Evolutionary conservation across 805 yeast species (phyloP).

Genomic region (Candida ipomoeae): DNA sequence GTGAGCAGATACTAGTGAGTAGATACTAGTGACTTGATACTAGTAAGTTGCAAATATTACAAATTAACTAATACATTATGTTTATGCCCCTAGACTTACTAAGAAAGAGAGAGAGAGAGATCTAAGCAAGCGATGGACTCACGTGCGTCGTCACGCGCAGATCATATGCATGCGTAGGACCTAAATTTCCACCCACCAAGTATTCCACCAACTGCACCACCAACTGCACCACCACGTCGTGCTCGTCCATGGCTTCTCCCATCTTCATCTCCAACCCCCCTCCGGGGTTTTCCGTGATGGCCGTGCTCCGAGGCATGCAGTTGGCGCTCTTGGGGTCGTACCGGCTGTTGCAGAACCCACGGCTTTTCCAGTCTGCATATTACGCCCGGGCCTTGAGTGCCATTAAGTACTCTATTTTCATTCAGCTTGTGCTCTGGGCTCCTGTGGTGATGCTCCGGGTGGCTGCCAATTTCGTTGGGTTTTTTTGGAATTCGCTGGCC

Average conservation of each 20-base stretch:
- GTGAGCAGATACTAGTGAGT: too few species aligned
- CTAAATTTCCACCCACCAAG: too few species aligned
- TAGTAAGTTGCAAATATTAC: too few species aligned
- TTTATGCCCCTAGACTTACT: too few species aligned
- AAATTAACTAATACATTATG: too few species aligned
- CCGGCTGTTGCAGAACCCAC: slow-evolving; percentile 43
- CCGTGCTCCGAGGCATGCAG: slow-evolving; percentile 53
- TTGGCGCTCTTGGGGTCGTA: slow-evolving; percentile 47
- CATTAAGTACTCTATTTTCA: slow-evolving; percentile 31
- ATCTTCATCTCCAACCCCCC: slow-evolving; percentile 55
- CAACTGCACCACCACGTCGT: too few species aligned
- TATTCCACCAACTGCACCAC: too few species aligned
- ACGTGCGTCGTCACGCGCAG: background rate
- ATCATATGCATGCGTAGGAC: too few species aligned
- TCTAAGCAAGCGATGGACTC: background rate
- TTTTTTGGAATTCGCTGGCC: slow-evolving; percentile 4
- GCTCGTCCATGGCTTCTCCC: slow-evolving; percentile 51
- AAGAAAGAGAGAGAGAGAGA: too few species aligned
- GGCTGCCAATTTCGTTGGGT: slow-evolving; percentile 7
- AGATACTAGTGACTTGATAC: too few species aligned
- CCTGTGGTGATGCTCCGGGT: slow-evolving; percentile 18
- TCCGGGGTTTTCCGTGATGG: slow-evolving; percentile 45
- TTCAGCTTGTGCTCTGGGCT: slow-evolving; percentile 31
- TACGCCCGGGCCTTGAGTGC: slow-evolving; percentile 34
- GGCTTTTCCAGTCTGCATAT: slow-evolving; percentile 25